Conservation (phyloP, 2,329 filamentous ascomycete species). For the Epichloe scottii region DNA sequence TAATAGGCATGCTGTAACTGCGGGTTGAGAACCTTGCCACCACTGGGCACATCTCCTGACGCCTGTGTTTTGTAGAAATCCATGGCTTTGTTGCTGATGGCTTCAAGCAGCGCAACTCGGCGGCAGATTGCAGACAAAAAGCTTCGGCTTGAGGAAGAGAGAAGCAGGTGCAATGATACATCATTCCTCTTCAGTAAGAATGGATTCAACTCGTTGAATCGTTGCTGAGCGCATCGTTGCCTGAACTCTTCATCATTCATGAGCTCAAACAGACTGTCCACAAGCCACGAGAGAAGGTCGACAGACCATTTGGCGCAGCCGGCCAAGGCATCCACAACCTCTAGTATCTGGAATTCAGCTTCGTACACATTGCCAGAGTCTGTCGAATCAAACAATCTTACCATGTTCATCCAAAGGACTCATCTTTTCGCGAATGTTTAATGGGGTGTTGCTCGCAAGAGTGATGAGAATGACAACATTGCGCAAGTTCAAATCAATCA, state of each 20-base stretch:
- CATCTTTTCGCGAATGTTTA: conserved; percentile 40
- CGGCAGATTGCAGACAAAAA: conserved; percentile 59
- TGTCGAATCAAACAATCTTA: conserved; percentile 10
- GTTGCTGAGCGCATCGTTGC: conserved; percentile 32
- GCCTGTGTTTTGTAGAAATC: conserved; percentile 37
- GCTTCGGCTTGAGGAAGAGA: conserved; percentile 62
- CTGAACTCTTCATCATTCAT: conserved; percentile 39
- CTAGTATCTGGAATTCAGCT: conserved; percentile 23
- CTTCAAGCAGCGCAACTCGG: conserved; percentile 45
- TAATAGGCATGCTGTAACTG: conserved; percentile 45
- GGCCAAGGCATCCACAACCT: conserved; percentile 59
- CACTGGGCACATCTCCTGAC: conserved; percentile 24
- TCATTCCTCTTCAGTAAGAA: conserved; percentile 44
- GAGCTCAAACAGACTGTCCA: conserved; percentile 45
- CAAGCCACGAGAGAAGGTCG: conserved; percentile 53
- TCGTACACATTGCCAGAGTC: neutral
- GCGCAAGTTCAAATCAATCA: conserved; percentile 61
- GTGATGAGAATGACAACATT: conserved; percentile 56
- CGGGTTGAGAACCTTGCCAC: conserved; percentile 30
- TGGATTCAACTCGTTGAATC: conserved; percentile 34
- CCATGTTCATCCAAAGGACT: conserved; percentile 49
- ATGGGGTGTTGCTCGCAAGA: conserved; percentile 45
- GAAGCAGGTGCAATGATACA: conserved; percentile 48
- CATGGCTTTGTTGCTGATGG: conserved; percentile 34
- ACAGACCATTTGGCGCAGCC: conserved; percentile 71